Conservation (phyloP, 2,329 filamentous ascomycete species). For the Colletotrichum liriopes region DNA sequence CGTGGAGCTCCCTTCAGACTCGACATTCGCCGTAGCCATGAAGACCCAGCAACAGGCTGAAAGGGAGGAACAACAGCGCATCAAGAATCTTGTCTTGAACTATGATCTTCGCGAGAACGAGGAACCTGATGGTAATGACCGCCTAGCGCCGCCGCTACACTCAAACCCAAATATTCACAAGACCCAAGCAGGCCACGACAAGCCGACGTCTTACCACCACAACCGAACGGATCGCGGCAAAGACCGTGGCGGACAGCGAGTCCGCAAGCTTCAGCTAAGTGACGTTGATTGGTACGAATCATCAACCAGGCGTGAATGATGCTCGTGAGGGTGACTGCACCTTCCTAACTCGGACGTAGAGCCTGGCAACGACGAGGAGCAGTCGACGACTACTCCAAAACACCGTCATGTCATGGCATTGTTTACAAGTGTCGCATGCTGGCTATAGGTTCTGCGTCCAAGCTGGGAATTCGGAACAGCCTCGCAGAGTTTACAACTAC, state of each 20-base stretch:
- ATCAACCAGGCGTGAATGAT: slow-evolving; percentile 44
- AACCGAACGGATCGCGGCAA: slow-evolving; percentile 71
- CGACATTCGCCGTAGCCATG: slow-evolving; percentile 96
- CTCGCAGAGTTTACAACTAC: slow-evolving; percentile 9
- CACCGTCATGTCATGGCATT: slow-evolving; percentile 13
- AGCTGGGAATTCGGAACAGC: slow-evolving; percentile 10
- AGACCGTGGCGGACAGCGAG: slow-evolving; percentile 83
- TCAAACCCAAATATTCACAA: slow-evolving; percentile 68
- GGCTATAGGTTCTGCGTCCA: slow-evolving; percentile 12
- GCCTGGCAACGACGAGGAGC: slow-evolving; percentile 18
- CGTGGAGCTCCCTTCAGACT: slow-evolving; percentile 91
- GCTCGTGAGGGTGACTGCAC: slow-evolving; percentile 1
- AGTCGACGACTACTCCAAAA: slow-evolving; percentile 1
- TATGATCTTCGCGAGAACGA: slow-evolving; percentile 92
- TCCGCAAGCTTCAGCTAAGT: slow-evolving; percentile 92
- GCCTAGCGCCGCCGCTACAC: slow-evolving; percentile 60
- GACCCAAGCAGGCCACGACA: slow-evolving; percentile 64
- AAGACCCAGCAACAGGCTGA: slow-evolving; percentile 95
- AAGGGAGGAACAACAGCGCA: slow-evolving; percentile 95
- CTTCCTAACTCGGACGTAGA: slow-evolving; percentile 8
- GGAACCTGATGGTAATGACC: slow-evolving; percentile 81
- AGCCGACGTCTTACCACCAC: slow-evolving; percentile 64
- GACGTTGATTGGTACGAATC: slow-evolving; percentile 92
- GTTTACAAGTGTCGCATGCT: slow-evolving; percentile 28
- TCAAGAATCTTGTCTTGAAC: slow-evolving; percentile 97